Evolutionary conservation across 305 asterid species (phyloP).

Genomic region (Striga hermonthica): DNA sequence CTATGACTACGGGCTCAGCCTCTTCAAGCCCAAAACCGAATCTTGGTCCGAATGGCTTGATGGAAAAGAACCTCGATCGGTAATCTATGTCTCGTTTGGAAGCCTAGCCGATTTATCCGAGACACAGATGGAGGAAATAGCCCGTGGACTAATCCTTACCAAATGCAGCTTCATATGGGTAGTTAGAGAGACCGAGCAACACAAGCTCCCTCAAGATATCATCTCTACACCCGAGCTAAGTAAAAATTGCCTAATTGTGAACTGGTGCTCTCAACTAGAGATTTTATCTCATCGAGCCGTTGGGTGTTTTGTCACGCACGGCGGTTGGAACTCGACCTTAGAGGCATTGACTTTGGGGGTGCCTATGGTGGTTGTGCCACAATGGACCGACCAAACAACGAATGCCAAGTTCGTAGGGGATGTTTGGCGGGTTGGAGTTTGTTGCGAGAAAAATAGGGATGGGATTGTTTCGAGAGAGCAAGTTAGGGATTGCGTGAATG

Average conservation of each 20-base stretch:
- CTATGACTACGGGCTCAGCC: conserved; percentile 33
- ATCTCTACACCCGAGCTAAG: neutral
- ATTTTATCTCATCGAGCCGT: conserved; percentile 36
- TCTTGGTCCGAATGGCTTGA: conserved; percentile 38
- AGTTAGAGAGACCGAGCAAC: conserved; percentile 32
- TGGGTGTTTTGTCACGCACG: conserved; percentile 41
- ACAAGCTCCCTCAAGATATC: conserved; percentile 30
- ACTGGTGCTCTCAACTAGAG: conserved; percentile 39
- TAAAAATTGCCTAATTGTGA: conserved; percentile 33
- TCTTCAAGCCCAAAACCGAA: conserved; percentile 34
- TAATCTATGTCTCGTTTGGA: conserved; percentile 40
- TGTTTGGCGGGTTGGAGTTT: conserved; percentile 39
- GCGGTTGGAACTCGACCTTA: conserved; percentile 48
- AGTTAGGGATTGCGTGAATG: conserved; percentile 30
- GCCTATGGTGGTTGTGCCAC: conserved; percentile 41
- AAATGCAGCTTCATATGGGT: conserved; percentile 38
- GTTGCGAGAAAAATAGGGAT: conserved; percentile 29
- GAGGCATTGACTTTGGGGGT: conserved; percentile 41
- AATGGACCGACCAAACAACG: conserved; percentile 39
- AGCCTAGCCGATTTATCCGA: conserved; percentile 30
- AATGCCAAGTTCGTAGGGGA: conserved; percentile 37
- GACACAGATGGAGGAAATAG: conserved; percentile 37
- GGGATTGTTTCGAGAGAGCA: conserved; percentile 39
- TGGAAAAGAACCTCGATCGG: conserved; percentile 26
- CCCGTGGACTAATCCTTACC: conserved; percentile 30